Evolutionary conservation across 768 basidiomycete species (phyloP).

Genomic region (Boletus sp.): DNA sequence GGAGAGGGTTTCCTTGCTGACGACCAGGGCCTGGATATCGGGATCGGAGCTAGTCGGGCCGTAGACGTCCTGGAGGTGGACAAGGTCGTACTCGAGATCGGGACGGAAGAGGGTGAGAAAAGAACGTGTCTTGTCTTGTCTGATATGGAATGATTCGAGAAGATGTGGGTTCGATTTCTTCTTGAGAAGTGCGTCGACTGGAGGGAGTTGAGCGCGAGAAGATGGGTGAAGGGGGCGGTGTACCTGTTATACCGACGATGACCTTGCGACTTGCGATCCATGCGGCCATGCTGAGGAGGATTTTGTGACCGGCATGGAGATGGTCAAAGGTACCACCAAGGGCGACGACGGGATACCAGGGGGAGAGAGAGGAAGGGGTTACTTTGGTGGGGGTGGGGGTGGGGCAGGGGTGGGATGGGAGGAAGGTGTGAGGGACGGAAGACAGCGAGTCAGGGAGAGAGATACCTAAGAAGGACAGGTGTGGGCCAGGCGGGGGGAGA

Average conservation of each 20-base stretch:
- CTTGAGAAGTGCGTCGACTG: slow-evolving; percentile 68
- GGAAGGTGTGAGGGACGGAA: slow-evolving; percentile 32
- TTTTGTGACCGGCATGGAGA: slow-evolving; percentile 95
- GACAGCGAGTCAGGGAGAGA: slow-evolving; percentile 44
- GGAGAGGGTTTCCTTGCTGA: slow-evolving; percentile 81
- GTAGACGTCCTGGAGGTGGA: slow-evolving; percentile 79
- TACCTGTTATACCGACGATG: slow-evolving; percentile 88
- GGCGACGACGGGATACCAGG: slow-evolving; percentile 64
- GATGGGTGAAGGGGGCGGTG: slow-evolving; percentile 17
- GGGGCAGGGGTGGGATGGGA: slow-evolving; percentile 8
- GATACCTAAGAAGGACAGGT: slow-evolving; percentile 18
- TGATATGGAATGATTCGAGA: slow-evolving; percentile 57
- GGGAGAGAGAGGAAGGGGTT: not conserved
- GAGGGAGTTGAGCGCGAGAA: slow-evolving; percentile 13
- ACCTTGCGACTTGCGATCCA: slow-evolving; percentile 78
- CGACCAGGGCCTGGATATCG: slow-evolving; percentile 88
- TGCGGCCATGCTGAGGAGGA: slow-evolving; percentile 88
- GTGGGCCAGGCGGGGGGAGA: slow-evolving; percentile 2
- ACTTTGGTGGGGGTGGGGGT: not conserved
- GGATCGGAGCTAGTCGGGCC: slow-evolving; percentile 90
- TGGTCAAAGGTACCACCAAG: slow-evolving; percentile 98
- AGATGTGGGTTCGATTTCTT: slow-evolving; percentile 71
- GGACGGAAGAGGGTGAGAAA: slow-evolving; percentile 77
- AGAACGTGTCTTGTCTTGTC: slow-evolving; percentile 55
- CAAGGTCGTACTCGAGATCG: slow-evolving; percentile 60